A percentile compares a stretch with the other conserved stretches of the same genome.
These are phyloP conservation scores for Citrus glauca DNA, from an alignment of 345 rosid species.

Conservation along the genomic window DNA sequence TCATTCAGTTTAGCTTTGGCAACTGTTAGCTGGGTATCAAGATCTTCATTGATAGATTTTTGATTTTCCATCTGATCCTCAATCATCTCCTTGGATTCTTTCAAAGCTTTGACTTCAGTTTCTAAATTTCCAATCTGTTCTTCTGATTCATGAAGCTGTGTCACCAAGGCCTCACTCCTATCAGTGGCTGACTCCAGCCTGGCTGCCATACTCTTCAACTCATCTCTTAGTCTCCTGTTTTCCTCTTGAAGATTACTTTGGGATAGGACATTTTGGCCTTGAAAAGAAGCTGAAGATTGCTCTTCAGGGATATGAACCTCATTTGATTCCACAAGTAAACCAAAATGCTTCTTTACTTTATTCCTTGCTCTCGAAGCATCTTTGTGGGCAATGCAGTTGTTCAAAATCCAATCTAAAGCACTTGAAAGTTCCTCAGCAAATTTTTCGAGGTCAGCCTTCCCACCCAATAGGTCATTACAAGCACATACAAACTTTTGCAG, in stretches of 20 bases:
- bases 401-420: constrained; percentile 45
- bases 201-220: constrained; percentile 38
- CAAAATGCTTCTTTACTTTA: constrained; percentile 59
- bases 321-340: constrained; percentile 18
- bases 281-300: constrained; percentile 10
- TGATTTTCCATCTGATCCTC: constrained; percentile 74
- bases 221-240: constrained; percentile 35
- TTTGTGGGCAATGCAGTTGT: constrained; percentile 25
- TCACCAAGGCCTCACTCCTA: constrained; percentile 32
- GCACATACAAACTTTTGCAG: constrained; percentile 30
- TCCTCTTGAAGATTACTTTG: constrained; percentile 33
- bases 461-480: constrained; percentile 36
- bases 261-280: constrained; percentile 4
- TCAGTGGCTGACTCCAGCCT: constrained; percentile 32
- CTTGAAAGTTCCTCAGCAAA: constrained; percentile 37
- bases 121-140: constrained; percentile 42
- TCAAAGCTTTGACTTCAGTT: constrained; percentile 40
- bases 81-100: constrained; percentile 45
- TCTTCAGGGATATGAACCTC: constrained; percentile 5
- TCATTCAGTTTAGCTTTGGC: constrained; percentile 63
- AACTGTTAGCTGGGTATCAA: constrained; percentile 74
- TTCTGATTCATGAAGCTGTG: constrained; percentile 41
- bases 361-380: constrained; percentile 50
- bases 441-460: constrained; percentile 26
- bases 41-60: constrained; percentile 73